These are phyloP conservation scores for Platanus orientalis DNA, from an alignment of 164 flowering plant species.

Conservation along the genomic window DNA sequence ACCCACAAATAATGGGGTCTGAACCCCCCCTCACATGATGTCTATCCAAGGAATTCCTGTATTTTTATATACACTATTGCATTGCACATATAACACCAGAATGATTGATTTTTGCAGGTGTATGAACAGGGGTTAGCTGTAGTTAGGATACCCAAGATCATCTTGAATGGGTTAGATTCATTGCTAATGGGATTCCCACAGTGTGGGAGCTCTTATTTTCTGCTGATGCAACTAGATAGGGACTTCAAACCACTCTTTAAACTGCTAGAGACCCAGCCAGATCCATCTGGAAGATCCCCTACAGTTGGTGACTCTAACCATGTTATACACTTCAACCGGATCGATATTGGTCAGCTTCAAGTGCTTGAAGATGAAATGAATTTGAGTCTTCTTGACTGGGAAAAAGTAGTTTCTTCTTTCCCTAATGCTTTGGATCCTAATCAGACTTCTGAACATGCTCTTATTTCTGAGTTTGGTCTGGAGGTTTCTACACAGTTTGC, in stretches of 20 bases:
- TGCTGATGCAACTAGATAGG: constrained; percentile 85
- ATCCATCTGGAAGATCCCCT: constrained; percentile 43
- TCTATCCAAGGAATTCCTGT: no score
- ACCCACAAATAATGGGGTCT: no score
- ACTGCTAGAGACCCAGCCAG: constrained; percentile 65
- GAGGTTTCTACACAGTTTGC: constrained; percentile 37
- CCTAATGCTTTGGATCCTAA: constrained; percentile 35
- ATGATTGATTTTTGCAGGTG: constrained; percentile 49
- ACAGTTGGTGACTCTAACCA: constrained; percentile 38
- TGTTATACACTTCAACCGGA: constrained; percentile 52
- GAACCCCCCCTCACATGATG: no score
- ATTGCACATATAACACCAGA: background rate
- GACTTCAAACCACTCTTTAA: constrained; percentile 75
- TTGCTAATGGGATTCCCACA: constrained; percentile 91
- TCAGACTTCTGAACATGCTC: constrained; percentile 43
- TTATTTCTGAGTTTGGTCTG: constrained; percentile 43
- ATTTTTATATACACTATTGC: background rate
- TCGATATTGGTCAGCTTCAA: constrained; percentile 72
- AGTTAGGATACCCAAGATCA: constrained; percentile 55
- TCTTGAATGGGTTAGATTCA: constrained; percentile 48
- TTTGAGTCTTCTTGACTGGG: constrained; percentile 58
- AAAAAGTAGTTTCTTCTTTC: constrained; percentile 34
- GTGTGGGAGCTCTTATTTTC: constrained; percentile 74
- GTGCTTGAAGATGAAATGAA: constrained; percentile 77
- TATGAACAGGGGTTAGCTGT: constrained; percentile 67